Evolutionary conservation across 2,329 filamentous ascomycete genomes (phyloP).

Genomic region (Alternaria consortialis): DNA sequence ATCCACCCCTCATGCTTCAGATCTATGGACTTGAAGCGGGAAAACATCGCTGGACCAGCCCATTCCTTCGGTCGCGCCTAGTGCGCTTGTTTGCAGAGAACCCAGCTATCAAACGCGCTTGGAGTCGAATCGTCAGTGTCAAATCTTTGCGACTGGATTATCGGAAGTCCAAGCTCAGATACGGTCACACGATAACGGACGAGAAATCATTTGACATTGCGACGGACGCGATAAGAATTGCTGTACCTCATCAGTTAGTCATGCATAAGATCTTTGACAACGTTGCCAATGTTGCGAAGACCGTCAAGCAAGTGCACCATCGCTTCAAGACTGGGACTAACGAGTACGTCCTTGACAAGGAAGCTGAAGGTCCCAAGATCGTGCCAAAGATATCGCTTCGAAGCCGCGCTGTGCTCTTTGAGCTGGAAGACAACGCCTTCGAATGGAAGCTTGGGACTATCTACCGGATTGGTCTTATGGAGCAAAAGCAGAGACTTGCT

Average conservation of each 20-base stretch:
- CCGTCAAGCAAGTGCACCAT: conserved; percentile 89
- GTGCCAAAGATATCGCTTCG: conserved; percentile 87
- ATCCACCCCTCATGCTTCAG: conserved; percentile 92
- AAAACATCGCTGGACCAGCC: conserved; percentile 85
- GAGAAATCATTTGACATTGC: conserved; percentile 86
- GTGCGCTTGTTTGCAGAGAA: conserved; percentile 87
- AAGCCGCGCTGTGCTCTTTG: conserved; percentile 83
- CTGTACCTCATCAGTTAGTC: conserved; percentile 89
- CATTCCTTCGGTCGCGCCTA: conserved; percentile 79
- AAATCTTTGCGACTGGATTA: conserved; percentile 83
- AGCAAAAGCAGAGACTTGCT: conserved; percentile 89
- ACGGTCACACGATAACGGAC: conserved; percentile 67
- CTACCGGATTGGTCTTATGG: conserved; percentile 85
- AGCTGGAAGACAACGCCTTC: conserved; percentile 94
- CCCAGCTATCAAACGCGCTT: conserved; percentile 81
- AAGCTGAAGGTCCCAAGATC: conserved; percentile 82
- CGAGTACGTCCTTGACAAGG: conserved; percentile 87
- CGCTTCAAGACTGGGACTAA: conserved; percentile 87
- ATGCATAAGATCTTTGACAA: conserved; percentile 95
- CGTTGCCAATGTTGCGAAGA: conserved; percentile 85
- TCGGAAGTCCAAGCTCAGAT: conserved; percentile 76
- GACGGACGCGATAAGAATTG: conserved; percentile 85
- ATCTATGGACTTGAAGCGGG: conserved; percentile 84
- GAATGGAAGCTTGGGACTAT: conserved; percentile 98
- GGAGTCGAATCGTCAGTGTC: conserved; percentile 86